Base-by-base conservation (phyloP, 345 rosid species). In the Rubroshorea leprosula region DNA sequence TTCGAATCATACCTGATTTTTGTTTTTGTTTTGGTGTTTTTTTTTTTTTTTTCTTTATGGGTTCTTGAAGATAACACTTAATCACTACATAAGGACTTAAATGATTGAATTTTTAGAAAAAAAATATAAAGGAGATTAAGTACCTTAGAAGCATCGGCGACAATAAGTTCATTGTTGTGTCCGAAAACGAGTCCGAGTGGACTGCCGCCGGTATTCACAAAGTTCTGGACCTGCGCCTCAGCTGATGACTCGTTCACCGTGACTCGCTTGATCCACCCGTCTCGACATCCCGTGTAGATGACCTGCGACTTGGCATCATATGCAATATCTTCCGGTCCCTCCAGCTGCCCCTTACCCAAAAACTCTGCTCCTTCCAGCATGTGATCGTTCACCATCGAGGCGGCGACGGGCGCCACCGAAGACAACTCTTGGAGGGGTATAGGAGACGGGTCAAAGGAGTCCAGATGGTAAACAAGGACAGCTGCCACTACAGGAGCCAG, bases 221-320 rank as follows among this genome's bases (percentile, higher is more conserved):
- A 83, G 12, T 76, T 68, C 51, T 81, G 80, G 10, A 86, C 74
- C 15, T 59, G 72, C 22, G 66, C 23, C 27, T 68, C 77, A 7
- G 46, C 18, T 12, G 65, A 67, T 7, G 91, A 75, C 49, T 81
- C 81, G 26, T 67, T 78, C n/a, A 78, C 48, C 57, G 49, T 68
- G 64, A 86, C 81, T 57, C 82, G 79, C 65, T 83, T 86, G 35
- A 92, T 65, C 98, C 98, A 92, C n/a, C 95, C 98, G 59, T 90
- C 97, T 0, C 26, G 66, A 21, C 83, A 82, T 0, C 85, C 73
- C 0, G 95, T 83, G 56, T 83, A 89, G 16, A 87, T 61, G 24
- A 74, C 10, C 5, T 64, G 57, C 5, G 84, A 67, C 27, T 39
- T 55, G 5, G 35, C 4, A 31, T 86, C 86, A 44, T 80, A 82